These are phyloP conservation scores for Passiflora organensis DNA, from an alignment of 345 rosid species.

Conservation along the genomic window DNA sequence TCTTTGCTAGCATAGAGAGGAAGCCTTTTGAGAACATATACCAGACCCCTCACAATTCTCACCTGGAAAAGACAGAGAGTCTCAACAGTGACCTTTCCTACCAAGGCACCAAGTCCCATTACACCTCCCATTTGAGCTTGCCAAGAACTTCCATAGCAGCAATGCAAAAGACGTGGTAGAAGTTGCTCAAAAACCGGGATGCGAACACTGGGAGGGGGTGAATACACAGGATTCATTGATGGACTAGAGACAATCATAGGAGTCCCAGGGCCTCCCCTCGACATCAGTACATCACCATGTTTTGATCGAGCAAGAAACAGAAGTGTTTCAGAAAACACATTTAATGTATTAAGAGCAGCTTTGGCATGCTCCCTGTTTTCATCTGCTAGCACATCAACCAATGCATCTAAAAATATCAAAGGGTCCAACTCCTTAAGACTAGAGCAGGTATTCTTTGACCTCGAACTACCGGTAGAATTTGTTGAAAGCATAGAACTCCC, in stretches of 20 bases:
- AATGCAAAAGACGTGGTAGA: slow-evolving; percentile 91
- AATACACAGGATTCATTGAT: slow-evolving; percentile 96
- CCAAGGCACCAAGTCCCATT: slow-evolving; percentile 93
- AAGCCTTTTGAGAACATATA: slow-evolving; percentile 86
- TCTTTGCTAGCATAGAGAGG: slow-evolving; percentile 91
- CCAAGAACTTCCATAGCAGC: slow-evolving; percentile 98
- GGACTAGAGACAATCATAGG: slow-evolving; percentile 99
- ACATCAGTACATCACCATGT: slow-evolving; percentile 74
- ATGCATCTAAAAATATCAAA: slow-evolving; percentile 78
- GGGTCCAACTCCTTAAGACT: slow-evolving; percentile 91
- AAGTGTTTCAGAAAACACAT: slow-evolving; percentile 80
- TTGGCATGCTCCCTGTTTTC: slow-evolving; percentile 86
- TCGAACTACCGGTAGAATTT: slow-evolving; percentile 39
- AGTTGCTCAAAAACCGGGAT: slow-evolving; percentile 97
- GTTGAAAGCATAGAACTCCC: slow-evolving; percentile 56
- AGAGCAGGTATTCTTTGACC: slow-evolving; percentile 46
- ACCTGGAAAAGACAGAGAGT: slow-evolving; percentile 86
- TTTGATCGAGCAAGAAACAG: slow-evolving; percentile 88
- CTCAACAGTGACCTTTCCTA: slow-evolving; percentile 98
- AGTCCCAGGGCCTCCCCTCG: slow-evolving; percentile 90
- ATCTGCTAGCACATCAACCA: slow-evolving; percentile 92
- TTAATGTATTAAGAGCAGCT: slow-evolving; percentile 82
- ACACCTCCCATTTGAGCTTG: slow-evolving; percentile 99
- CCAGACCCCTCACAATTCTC: slow-evolving; percentile 75
- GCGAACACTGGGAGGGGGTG: slow-evolving; percentile 87